Evolutionary conservation across 768 basidiomycete genomes (phyloP).

Genomic region (Lactarius evosmus): DNA sequence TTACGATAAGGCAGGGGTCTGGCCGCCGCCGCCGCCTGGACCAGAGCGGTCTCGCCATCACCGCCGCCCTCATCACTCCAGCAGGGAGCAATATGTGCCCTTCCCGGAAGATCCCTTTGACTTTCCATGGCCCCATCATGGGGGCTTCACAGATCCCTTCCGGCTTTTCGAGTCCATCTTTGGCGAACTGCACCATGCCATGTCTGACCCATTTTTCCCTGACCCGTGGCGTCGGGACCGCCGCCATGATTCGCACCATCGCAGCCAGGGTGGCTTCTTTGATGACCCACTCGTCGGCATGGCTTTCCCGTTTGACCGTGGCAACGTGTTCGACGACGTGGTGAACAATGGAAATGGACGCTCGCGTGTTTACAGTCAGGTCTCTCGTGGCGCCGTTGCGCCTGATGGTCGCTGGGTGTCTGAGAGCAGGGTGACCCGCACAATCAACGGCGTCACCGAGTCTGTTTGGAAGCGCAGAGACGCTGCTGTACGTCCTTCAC

Average conservation of each 20-base stretch:
- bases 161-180: conserved; percentile 71
- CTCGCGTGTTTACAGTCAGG: conserved; percentile 30
- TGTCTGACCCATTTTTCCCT: conserved; percentile 39
- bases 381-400: conserved; percentile 31
- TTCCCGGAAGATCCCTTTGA: conserved; percentile 26
- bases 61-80: conserved; percentile 16
- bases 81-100: conserved; percentile 7
- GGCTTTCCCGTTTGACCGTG: conserved; percentile 18
- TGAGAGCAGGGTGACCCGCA: conserved; percentile 55
- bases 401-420: conserved; percentile 45
- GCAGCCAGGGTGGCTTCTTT: conserved; percentile 6
- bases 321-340: conserved; percentile 25
- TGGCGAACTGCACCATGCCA: conserved; percentile 33
- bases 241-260: conserved; percentile 6
- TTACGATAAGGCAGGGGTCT: conserved; percentile 70
- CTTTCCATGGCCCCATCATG: conserved; percentile 43
- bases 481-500: conserved; percentile 46
- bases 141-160: conserved; percentile 71
- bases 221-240: conserved; percentile 22
- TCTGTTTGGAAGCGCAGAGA: conserved; percentile 54
- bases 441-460: conserved; percentile 66
- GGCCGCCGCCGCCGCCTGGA: conserved; percentile 56
- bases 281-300: conserved; percentile 18
- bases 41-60: conserved; percentile 12
- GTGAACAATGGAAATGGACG: conserved; percentile 12